Conservation (phyloP, 2,329 filamentous ascomycete genomes). For the Blastomyces percursus region DNA sequence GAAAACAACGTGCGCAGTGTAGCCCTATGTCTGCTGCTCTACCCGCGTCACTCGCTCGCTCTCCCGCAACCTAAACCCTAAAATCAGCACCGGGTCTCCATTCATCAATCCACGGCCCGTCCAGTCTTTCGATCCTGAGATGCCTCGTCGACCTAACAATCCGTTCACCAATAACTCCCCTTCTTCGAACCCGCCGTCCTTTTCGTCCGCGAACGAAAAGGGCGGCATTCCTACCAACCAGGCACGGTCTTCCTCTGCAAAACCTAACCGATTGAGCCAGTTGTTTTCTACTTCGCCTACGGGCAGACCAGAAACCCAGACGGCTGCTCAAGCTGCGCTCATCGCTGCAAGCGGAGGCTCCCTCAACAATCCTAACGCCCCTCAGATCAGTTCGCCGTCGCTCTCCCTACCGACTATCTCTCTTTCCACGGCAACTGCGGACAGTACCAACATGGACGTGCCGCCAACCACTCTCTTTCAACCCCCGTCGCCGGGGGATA, state of each 20-base stretch:
- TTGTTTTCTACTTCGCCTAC: constrained; percentile 76
- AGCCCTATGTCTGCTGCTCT: neutral
- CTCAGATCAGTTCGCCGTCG: constrained; percentile 58
- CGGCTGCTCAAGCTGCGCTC: constrained; percentile 45
- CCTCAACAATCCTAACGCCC: constrained; percentile 42
- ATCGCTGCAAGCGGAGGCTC: constrained; percentile 52
- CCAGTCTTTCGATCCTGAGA: constrained; percentile 31
- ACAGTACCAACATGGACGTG: constrained; percentile 62
- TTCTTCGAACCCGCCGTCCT: constrained; percentile 37
- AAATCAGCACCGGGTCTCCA: neutral
- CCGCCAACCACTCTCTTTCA: constrained; percentile 73
- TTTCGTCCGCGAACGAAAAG: constrained; percentile 45
- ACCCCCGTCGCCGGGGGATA: constrained; percentile 75
- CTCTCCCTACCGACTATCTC: constrained; percentile 82
- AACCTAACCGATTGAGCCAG: constrained; percentile 66
- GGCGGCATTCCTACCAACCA: constrained; percentile 38
- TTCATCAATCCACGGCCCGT: neutral
- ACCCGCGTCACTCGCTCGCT: neutral
- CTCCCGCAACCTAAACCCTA: neutral
- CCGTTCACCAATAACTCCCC: constrained; percentile 46
- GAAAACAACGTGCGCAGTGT: neutral
- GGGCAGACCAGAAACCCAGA: constrained; percentile 49
- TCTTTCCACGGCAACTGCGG: constrained; percentile 71
- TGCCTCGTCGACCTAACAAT: constrained; percentile 53
- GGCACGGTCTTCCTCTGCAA: constrained; percentile 43